Percentiles rank a stretch among this genome's conserved stretches.
phyloP scores from a whole-genome alignment of 2,329 filamentous ascomycete species.

The Talaromyces sp. region DNA sequence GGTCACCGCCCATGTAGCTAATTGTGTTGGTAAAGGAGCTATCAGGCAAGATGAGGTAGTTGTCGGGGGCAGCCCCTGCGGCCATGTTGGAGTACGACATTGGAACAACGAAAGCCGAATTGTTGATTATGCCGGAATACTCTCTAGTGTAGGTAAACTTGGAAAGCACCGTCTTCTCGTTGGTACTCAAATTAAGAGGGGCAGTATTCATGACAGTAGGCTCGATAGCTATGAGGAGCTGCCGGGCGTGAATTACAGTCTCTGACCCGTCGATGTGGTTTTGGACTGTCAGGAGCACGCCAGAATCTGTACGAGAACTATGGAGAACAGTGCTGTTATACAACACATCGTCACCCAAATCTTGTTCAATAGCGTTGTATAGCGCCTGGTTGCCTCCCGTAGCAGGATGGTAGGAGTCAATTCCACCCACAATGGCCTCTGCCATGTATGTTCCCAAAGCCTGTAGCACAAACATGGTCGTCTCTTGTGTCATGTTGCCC shows the following conservation, averaged over 20 bases:
- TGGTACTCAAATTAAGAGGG: constrained; percentile 27
- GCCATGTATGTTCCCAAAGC: constrained; percentile 5
- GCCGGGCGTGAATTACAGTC: constrained; percentile 26
- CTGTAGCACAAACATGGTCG: constrained; percentile 6
- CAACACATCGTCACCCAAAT: constrained; percentile 35
- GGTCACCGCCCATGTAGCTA: constrained; percentile 16
- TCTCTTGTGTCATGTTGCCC: constrained; percentile 22
- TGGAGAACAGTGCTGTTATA: constrained; percentile 29
- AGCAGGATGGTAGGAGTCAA: background rate
- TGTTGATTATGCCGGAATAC: constrained; percentile 29
- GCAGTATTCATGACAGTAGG: constrained; percentile 29
- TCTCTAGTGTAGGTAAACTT: constrained; percentile 30
- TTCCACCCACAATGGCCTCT: constrained; percentile 1
- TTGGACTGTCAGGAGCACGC: constrained; percentile 26
- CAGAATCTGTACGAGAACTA: constrained; percentile 15
- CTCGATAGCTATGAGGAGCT: constrained; percentile 34
- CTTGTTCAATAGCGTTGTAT: constrained; percentile 34
- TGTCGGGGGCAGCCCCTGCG: constrained; percentile 36
- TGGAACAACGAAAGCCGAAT: constrained; percentile 22
- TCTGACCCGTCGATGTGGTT: constrained; percentile 20
- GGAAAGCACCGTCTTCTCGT: constrained; percentile 27
- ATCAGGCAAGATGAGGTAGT: constrained; percentile 16
- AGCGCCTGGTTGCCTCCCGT: constrained; percentile 33
- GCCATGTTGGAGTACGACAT: constrained; percentile 31
- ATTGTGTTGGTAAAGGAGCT: constrained; percentile 14